Conservation (phyloP, 1,139 yeast species). For the Wickerhamomyces sp. region DNA sequence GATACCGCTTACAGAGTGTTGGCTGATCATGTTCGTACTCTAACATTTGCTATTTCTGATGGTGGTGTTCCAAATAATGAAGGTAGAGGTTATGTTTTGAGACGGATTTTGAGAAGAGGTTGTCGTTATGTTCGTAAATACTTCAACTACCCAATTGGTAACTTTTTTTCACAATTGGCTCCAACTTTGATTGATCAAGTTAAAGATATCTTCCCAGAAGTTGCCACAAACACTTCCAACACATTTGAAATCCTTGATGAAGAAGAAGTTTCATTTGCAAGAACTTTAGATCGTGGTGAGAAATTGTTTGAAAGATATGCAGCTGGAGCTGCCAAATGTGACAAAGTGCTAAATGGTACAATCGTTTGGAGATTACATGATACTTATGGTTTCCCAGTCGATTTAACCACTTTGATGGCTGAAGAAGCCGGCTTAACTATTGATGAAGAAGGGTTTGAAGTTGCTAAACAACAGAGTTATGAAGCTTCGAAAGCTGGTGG, state of each 20-base stretch:
- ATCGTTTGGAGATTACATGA: constrained; percentile 99
- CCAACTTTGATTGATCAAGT: constrained; percentile 92
- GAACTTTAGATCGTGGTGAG: constrained; percentile 97
- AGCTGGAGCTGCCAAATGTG: constrained; percentile 67
- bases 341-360: constrained; percentile 77
- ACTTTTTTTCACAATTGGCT: constrained; percentile 85
- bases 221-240: constrained; percentile 62
- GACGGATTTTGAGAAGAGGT: constrained; percentile 97
- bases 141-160: constrained; percentile 92
- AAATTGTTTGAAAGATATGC: constrained; percentile 93
- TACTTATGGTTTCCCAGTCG: constrained; percentile 99
- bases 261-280: constrained; percentile 91
- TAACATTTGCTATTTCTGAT: constrained; percentile 92
- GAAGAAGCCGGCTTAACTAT: constrained; percentile 95
- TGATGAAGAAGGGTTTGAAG: constrained; percentile 87
- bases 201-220: constrained; percentile 86
- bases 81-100: constrained; percentile 96
- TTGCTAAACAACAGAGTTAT: constrained; percentile 80
- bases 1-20: constrained; percentile 97
- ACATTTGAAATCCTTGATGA: constrained; percentile 90
- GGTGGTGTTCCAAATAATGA: constrained; percentile 99
- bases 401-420: constrained; percentile 95
- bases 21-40: constrained; percentile 97
- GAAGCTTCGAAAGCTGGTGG: constrained; percentile 94
- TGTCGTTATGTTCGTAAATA: constrained; percentile 95